Conservation (phyloP, 495 filamentous ascomycete species). For the Antarctomyces pellizariae region DNA sequence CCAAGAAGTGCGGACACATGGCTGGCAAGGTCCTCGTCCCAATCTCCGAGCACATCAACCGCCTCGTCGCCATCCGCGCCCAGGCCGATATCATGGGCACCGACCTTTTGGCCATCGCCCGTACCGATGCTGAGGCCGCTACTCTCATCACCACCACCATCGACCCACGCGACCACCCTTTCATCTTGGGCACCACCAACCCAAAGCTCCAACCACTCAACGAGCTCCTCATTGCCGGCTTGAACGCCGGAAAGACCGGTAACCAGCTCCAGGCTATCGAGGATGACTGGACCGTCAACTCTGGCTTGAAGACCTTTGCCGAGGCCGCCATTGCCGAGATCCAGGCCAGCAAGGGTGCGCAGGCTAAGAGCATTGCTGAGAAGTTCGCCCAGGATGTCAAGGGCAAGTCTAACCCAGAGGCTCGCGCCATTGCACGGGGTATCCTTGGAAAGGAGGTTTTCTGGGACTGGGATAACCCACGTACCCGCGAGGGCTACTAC, state of each 20-base stretch:
- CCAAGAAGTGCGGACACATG: constrained; percentile 99
- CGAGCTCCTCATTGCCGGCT: constrained; percentile 77
- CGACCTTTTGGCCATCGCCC: constrained; percentile 74
- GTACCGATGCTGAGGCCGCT: constrained; percentile 92
- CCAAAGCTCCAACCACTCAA: constrained; percentile 59
- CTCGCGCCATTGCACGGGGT: constrained; percentile 58
- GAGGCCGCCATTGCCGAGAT: constrained; percentile 74
- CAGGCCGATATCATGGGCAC: constrained; percentile 96
- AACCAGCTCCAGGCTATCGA: constrained; percentile 75
- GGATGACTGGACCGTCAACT: constrained; percentile 62
- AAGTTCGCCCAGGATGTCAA: constrained; percentile 41
- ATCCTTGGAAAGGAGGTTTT: constrained; percentile 61
- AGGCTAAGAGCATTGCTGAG: constrained; percentile 41
- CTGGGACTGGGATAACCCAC: constrained; percentile 83
- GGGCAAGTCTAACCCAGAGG: constrained; percentile 69
- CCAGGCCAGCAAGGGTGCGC: constrained; percentile 28
- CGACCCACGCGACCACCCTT: constrained; percentile 79
- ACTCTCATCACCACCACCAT: constrained; percentile 94
- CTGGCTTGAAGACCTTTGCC: constrained; percentile 75
- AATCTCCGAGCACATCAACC: constrained; percentile 95
- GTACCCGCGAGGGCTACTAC: constrained; percentile 90
- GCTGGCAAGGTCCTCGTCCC: constrained; percentile 95
- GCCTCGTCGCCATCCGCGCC: constrained; percentile 84
- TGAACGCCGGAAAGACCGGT: constrained; percentile 61
- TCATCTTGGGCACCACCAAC: constrained; percentile 82